Conservation (phyloP, 179 eudicot genomes). For the Beta lomatogona region DNA sequence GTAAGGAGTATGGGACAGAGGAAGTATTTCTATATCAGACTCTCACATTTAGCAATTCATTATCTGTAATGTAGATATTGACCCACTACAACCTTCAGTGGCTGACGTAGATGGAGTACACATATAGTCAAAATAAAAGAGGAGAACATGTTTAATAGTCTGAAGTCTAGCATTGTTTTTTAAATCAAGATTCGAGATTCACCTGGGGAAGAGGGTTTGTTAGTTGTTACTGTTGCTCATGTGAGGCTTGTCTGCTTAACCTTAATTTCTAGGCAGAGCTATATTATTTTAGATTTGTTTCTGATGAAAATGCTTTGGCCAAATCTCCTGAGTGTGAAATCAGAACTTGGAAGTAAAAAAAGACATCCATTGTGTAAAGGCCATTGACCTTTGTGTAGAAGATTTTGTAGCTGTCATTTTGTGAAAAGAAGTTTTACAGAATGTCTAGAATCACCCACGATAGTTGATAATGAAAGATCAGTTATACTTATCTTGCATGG, state of each 20-base stretch:
- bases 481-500: no score
- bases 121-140: neutral
- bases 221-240: neutral
- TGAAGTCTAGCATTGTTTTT: neutral
- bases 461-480: no score
- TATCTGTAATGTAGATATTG: no score
- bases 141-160: neutral
- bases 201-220: neutral
- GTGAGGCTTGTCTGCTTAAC: neutral
- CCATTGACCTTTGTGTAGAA: neutral
- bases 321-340: neutral
- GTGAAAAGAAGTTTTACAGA: no score
- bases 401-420: no score
- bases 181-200: neutral
- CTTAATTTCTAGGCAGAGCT: no score
- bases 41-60: neutral
- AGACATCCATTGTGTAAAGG: neutral
- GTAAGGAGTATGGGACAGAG: neutral
- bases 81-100: no score
- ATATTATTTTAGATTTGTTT: no score
- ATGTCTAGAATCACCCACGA: no score
- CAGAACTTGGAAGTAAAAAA: no score
- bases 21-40: no score
- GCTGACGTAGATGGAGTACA: no score
- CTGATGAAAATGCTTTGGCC: neutral